phyloP scores from a whole-genome alignment of 441 rosid species.

The Gossypium lobatum region DNA sequence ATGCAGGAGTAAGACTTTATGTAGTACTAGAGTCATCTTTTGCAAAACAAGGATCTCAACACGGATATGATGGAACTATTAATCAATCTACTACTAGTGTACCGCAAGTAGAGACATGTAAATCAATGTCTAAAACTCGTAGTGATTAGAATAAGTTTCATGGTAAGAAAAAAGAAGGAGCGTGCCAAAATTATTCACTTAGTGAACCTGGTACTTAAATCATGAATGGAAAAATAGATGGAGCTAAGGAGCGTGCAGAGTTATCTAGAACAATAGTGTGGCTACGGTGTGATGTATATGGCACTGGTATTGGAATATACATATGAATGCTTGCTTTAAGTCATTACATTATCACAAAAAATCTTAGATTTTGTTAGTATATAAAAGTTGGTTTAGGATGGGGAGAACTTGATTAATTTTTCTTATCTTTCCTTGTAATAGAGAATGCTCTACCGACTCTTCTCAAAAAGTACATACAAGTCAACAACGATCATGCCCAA shows the following conservation, averaged over 20 bases:
- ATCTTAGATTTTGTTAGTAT: neutral
- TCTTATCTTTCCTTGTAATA: conserved; percentile 24
- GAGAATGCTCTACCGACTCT: conserved; percentile 56
- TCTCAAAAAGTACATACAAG: too few species aligned
- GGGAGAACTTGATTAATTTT: neutral
- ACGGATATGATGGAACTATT: conserved; percentile 16
- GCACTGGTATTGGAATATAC: conserved; percentile 87
- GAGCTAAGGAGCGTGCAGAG: conserved; percentile 34
- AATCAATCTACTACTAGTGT: conserved; percentile 24
- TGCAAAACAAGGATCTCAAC: conserved; percentile 33
- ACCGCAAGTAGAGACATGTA: conserved; percentile 26
- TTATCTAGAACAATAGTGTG: conserved; percentile 56
- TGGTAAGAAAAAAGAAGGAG: conserved; percentile 15
- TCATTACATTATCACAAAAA: neutral
- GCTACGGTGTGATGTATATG: conserved; percentile 88
- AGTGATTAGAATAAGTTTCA: conserved; percentile 22
- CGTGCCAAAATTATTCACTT: conserved; percentile 19
- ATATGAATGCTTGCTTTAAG: neutral
- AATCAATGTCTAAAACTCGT: conserved; percentile 21
- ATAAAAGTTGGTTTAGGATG: neutral
- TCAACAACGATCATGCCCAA: too few species aligned
- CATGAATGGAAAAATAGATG: conserved; percentile 23
- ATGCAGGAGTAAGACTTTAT: conserved; percentile 72
- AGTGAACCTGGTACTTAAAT: conserved; percentile 24
- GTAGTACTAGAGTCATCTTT: conserved; percentile 60